Evolutionary conservation across 768 basidiomycete species (phyloP), one percentile per base, ranked within the genome.

Genomic region (Trametes cinnabarina): DNA sequence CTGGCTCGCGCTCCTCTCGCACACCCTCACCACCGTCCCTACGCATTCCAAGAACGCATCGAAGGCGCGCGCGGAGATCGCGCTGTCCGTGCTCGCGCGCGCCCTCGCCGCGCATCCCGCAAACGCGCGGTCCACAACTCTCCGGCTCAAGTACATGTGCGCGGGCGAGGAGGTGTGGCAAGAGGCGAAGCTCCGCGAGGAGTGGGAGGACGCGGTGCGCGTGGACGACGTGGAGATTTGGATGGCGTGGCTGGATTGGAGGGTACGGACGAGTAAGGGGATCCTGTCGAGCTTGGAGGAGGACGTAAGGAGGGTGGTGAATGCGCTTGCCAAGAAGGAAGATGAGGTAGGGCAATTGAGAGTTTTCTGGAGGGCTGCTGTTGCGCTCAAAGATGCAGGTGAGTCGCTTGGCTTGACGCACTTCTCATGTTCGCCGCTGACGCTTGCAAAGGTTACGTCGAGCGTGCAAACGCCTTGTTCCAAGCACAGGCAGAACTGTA

Each of bases 401-500:
- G 59, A 48, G 75, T 50, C 12, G 20, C 11, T 46, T 35, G n/a
- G 20, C 34, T 19, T 60, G 53, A 69, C 63, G 39, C 28, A 57
- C 47, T 56, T 40, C 5, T 50, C 6, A 2, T 40, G 53, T 39
- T n/a, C 15, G n/a, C 20, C 10, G 28, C 11, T 30, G 48, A 57
- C 6, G 47, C 28, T 20, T 25, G 34, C 41, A 12, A 28, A 92
- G 90, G 91, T 12, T 92, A 81, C 61, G 61, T 76, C 41, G 92
- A 94, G 71, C 82, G 87, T 47, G 86, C 88, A 12, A 84, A 78
- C 51, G 90, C 90, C 3, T 74, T 92, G 66, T 88, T 92, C 65
- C 92, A 94, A 69, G 90, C 89, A 10, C 89, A 94, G 71, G 82
- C 86, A 15, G 92, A 93, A 72, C 65, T 92, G 91, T 93, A 73